Conservation (phyloP, 768 basidiomycete species). For the Tulasnella sp. region DNA sequence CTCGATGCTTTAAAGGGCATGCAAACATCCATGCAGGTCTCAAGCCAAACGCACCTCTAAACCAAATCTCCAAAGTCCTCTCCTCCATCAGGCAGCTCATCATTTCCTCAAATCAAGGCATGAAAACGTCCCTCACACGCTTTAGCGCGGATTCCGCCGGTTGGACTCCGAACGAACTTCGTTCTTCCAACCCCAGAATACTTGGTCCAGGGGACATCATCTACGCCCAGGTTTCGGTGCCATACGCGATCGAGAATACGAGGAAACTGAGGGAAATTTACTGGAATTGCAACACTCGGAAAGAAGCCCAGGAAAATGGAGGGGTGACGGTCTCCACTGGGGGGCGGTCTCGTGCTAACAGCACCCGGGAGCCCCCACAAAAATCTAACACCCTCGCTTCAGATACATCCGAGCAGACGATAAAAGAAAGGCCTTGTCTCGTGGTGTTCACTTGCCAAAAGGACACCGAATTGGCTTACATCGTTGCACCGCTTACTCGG, state of each 20-base stretch:
- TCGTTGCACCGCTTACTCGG: neutral
- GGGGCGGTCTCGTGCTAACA: too few relatives aligned
- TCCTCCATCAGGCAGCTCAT: neutral
- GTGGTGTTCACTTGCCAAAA: neutral
- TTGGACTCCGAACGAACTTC: neutral
- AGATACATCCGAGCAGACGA: neutral
- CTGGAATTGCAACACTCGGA: neutral
- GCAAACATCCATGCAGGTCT: too few relatives aligned
- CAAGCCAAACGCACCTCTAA: neutral
- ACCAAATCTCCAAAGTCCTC: neutral
- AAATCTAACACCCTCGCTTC: neutral
- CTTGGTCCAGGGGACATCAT: neutral
- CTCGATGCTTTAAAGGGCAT: too few relatives aligned
- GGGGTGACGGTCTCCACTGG: too few relatives aligned
- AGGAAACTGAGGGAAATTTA: neutral
- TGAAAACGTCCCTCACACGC: neutral
- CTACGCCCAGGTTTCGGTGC: neutral
- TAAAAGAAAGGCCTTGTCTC: neutral
- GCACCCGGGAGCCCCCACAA: too few relatives aligned
- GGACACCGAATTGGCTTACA: neutral
- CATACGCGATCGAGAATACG: neutral
- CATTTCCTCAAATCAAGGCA: neutral
- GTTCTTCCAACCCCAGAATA: neutral
- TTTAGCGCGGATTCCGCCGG: neutral
- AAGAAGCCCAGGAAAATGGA: neutral